These are phyloP conservation scores for Scutellaria baicalensis DNA, from an alignment of 257 asterid genomes.

Conservation along the genomic window DNA sequence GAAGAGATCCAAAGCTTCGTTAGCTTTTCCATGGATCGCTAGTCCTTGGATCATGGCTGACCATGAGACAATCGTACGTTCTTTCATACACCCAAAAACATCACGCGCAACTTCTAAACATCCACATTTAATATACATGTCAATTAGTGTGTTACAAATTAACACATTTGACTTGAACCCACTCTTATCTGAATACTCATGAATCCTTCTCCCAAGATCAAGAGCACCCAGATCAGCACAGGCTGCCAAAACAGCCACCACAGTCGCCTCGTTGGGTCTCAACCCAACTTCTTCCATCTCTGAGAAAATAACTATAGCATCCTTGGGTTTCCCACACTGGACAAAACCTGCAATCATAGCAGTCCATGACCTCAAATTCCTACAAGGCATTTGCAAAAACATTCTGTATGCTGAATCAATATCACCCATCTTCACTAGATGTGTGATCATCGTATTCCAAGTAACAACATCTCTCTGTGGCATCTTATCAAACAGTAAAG, in stretches of 20 bases:
- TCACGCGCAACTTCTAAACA: constrained; percentile 38
- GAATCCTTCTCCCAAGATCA: constrained; percentile 54
- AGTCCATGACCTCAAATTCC: constrained; percentile 69
- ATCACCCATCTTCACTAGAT: constrained; percentile 40
- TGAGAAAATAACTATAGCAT: constrained; percentile 38
- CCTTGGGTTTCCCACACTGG: constrained; percentile 50
- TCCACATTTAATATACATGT: constrained; percentile 65
- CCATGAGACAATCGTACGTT: constrained; percentile 52
- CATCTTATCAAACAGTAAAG: constrained; percentile 47
- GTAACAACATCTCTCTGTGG: constrained; percentile 46
- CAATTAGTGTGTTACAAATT: constrained; percentile 54
- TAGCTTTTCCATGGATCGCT: constrained; percentile 56
- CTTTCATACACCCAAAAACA: constrained; percentile 43
- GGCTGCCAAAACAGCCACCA: constrained; percentile 60
- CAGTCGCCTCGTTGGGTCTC: constrained; percentile 50
- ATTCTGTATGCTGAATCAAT: constrained; percentile 37
- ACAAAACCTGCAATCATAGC: constrained; percentile 57
- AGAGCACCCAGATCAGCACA: constrained; percentile 64
- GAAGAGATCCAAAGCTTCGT: constrained; percentile 48
- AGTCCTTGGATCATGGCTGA: constrained; percentile 72
- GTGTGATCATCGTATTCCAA: constrained; percentile 69
- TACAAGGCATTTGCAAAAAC: constrained; percentile 50
- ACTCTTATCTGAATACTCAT: constrained; percentile 28
- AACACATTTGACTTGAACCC: constrained; percentile 33
- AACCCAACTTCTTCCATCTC: constrained; percentile 47